Percentiles rank a stretch among this genome's conserved stretches.
These are phyloP conservation scores for Inga oerstediana DNA, from an alignment of 306 rosid genomes.

Conservation along the genomic window DNA sequence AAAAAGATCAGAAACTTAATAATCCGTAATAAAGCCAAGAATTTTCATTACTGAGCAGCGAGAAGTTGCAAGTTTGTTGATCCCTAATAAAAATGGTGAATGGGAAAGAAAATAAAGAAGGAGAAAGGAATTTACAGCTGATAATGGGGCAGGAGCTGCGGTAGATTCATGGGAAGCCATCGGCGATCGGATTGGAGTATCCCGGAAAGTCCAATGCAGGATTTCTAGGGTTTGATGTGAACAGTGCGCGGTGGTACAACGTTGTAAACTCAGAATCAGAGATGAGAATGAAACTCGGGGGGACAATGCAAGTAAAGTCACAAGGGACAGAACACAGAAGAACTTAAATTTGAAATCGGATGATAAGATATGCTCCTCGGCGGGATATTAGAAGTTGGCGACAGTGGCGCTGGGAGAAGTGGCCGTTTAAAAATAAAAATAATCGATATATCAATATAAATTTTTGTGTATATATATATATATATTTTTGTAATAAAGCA, in stretches of 20 bases:
- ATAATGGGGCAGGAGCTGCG: slow-evolving; percentile 37
- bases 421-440: background rate
- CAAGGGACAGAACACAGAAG: background rate
- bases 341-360: slow-evolving; percentile 25
- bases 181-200: background rate
- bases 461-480: too few species aligned
- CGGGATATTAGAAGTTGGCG: slow-evolving; percentile 24
- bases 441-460: background rate
- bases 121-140: slow-evolving; percentile 21
- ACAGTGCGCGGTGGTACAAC: background rate
- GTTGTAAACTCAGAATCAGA: background rate
- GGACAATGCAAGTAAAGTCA: background rate
- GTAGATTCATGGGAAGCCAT: slow-evolving; percentile 50
- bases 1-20: background rate
- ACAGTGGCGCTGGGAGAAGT: background rate
- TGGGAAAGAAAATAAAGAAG: background rate
- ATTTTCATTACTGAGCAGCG: background rate
- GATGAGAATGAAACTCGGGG: background rate
- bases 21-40: background rate
- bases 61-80: background rate
- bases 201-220: background rate
- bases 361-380: slow-evolving; percentile 16
- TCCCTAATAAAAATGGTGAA: background rate
- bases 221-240: slow-evolving; percentile 35
- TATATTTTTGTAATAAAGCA: background rate